Conservation (phyloP, 2,329 filamentous ascomycete species). For the Botrytis fabae region DNA sequence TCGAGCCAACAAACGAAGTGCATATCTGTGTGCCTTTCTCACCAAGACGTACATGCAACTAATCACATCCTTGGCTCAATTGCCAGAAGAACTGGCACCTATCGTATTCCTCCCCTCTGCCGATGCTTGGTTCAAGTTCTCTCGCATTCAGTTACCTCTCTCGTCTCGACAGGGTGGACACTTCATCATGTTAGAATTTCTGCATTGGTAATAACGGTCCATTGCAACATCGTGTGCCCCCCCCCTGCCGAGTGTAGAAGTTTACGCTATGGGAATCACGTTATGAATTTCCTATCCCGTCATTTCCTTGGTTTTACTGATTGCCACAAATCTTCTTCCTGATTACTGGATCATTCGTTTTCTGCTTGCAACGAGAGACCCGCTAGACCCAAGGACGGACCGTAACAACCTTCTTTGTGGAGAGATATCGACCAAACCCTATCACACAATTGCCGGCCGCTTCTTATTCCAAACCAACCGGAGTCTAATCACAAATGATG, state of each 20-base stretch:
- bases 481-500: conserved; percentile 17
- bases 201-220: conserved; percentile 23
- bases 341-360: conserved; percentile 30
- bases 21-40: conserved; percentile 32
- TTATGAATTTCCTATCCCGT: conserved; percentile 36
- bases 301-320: conserved; percentile 25
- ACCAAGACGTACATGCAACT: conserved; percentile 22
- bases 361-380: conserved; percentile 27
- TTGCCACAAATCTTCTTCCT: conserved; percentile 26
- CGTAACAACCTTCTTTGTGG: conserved; percentile 28
- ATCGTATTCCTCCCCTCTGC: conserved; percentile 22
- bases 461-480: conserved; percentile 30
- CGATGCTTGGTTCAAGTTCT: conserved; percentile 18
- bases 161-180: conserved; percentile 31
- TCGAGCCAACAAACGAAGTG: conserved; percentile 34
- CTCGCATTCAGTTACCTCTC: conserved; percentile 20
- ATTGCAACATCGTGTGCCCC: conserved; percentile 27
- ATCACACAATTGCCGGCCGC: conserved; percentile 32
- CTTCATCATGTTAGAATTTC: conserved; percentile 28
- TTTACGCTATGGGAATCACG: conserved; percentile 35
- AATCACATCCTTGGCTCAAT: conserved; percentile 21
- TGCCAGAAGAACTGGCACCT: conserved; percentile 19
- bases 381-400: conserved; percentile 27
- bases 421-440: conserved; percentile 25
- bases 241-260: conserved; percentile 31